Percentiles rank a stretch among this genome's conserved stretches.
These are phyloP conservation scores for Colletotrichum kahawae DNA, from an alignment of 2,329 filamentous ascomycete species.

Conservation along the genomic window DNA sequence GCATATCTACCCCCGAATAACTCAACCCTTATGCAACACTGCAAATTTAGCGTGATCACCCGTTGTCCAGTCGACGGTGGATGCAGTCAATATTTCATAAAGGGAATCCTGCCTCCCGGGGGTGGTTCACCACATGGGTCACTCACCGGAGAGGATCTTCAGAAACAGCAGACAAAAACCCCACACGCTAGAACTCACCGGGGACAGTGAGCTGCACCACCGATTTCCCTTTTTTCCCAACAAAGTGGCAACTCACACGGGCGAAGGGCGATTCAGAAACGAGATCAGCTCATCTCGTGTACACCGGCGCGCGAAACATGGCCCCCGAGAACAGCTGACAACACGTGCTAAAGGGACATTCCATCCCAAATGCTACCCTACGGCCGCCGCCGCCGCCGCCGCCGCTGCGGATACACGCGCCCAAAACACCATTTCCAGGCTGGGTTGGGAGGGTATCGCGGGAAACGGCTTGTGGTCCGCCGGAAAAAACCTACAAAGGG, in stretches of 20 bases:
- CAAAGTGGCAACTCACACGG: not conserved
- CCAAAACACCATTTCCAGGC: not conserved
- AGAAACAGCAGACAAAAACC: conserved; percentile 9
- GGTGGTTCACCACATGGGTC: not conserved
- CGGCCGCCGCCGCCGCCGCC: not conserved
- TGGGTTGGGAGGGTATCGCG: not conserved
- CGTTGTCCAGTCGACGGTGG: conserved; percentile 17
- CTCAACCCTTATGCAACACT: not conserved
- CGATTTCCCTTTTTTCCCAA: not conserved
- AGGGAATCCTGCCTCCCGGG: not conserved
- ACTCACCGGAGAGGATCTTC: not conserved
- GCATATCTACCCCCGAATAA: not conserved
- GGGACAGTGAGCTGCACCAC: not conserved
- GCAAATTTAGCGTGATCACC: no score
- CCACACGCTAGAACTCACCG: conserved; percentile 1
- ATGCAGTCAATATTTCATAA: not conserved
- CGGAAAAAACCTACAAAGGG: not conserved
- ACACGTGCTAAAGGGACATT: not conserved
- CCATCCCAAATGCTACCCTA: not conserved
- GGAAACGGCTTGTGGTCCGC: not conserved
- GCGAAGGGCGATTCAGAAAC: not conserved
- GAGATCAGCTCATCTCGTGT: not conserved
- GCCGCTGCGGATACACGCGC: not conserved
- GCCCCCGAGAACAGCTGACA: not conserved
- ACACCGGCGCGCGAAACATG: not conserved